These are phyloP conservation scores for Amanita muscaria DNA, from an alignment of 768 basidiomycete species.

Conservation along the genomic window DNA sequence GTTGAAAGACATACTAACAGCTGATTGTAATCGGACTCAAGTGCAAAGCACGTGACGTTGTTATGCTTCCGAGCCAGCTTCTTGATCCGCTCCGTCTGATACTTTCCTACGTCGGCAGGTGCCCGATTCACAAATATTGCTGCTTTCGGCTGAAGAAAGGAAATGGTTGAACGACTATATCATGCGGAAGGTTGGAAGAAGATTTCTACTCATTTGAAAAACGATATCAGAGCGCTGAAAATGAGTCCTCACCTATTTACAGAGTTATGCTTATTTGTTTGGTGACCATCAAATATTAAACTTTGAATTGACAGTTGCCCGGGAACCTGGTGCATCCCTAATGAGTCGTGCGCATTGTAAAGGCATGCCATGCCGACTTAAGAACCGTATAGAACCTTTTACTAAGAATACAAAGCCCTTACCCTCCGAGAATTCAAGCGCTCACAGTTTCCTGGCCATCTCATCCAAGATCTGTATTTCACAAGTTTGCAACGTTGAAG, in stretches of 20 bases:
- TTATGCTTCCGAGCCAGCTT: no score
- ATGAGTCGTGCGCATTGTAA: no score
- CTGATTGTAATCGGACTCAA: no score
- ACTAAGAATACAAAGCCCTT: no score
- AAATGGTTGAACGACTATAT: constrained; percentile 80
- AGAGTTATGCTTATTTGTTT: constrained; percentile 4
- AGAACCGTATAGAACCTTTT: no score
- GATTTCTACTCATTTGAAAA: constrained; percentile 58
- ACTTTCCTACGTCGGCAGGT: constrained; percentile 35
- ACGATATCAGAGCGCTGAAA: constrained; percentile 49
- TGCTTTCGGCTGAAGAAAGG: constrained; percentile 60
- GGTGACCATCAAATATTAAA: not conserved
- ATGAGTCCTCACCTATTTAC: constrained; percentile 44
- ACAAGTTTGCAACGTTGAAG: no score
- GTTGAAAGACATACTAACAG: no score
- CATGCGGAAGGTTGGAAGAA: constrained; percentile 71
- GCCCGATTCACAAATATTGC: constrained; percentile 65
- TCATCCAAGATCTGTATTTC: no score
- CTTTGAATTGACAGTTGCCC: not conserved
- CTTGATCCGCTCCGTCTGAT: not conserved
- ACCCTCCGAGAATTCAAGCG: no score
- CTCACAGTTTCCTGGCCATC: no score
- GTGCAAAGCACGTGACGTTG: no score
- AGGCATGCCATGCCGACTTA: no score
- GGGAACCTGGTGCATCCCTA: not conserved